Evolutionary conservation across 2,329 filamentous ascomycete species (phyloP).

Genomic region (Colletotrichum phormii): DNA sequence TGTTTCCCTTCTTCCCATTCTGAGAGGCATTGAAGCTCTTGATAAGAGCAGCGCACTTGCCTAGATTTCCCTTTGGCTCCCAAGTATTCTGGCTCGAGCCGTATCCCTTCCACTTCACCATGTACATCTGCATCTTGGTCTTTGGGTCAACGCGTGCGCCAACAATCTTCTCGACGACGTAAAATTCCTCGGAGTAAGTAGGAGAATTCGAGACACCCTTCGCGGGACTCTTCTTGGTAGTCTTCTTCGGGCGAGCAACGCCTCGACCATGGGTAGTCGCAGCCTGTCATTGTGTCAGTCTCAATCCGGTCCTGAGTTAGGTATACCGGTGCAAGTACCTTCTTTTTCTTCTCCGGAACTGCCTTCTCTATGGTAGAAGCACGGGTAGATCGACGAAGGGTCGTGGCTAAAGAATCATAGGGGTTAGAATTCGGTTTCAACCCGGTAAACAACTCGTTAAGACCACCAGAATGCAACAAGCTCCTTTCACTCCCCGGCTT

Average conservation of each 20-base stretch:
- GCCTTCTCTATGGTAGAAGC: background rate
- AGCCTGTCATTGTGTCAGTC: background rate
- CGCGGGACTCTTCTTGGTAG: background rate
- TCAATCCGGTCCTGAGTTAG: background rate
- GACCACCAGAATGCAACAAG: background rate
- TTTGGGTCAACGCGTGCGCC: constrained; percentile 51
- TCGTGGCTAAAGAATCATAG: background rate
- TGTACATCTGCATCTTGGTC: constrained; percentile 55
- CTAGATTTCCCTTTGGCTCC: constrained; percentile 62
- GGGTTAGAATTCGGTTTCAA: background rate
- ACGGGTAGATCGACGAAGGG: background rate
- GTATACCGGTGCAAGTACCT: background rate
- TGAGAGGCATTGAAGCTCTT: background rate
- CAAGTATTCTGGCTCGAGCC: constrained; percentile 59
- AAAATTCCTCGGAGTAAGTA: constrained; percentile 46
- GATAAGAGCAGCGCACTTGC: constrained; percentile 51
- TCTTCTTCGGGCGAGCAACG: constrained; percentile 16
- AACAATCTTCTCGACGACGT: constrained; percentile 61
- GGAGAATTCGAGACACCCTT: background rate
- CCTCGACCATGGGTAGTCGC: constrained; percentile 5
- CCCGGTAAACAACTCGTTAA: background rate
- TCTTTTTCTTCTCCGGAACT: constrained; percentile 11
- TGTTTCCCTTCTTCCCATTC: constrained; percentile 15
- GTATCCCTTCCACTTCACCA: constrained; percentile 67
- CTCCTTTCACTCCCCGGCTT: background rate